phyloP scores from a whole-genome alignment of 768 basidiomycete genomes.

The Chlorophyllum brunneum region DNA sequence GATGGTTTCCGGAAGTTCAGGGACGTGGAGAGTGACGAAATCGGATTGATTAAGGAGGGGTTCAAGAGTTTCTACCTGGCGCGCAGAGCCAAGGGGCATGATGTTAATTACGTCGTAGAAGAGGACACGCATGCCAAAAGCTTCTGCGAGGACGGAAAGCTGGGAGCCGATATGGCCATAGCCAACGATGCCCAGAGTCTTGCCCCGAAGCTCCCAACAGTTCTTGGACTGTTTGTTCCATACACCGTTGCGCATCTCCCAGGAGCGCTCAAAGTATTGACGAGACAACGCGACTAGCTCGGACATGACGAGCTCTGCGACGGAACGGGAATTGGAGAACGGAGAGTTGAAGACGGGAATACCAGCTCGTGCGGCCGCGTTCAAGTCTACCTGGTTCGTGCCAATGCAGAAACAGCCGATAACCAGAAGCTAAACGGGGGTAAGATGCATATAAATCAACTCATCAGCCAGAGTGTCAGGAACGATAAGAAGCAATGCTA shows the following conservation, averaged over 20 bases:
- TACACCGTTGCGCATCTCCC: constrained; percentile 82
- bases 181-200: constrained; percentile 96
- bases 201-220: constrained; percentile 98
- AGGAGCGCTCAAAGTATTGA: constrained; percentile 85
- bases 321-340: constrained; percentile 97
- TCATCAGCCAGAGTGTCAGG: background rate
- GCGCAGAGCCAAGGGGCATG: constrained; percentile 95
- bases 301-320: constrained; percentile 94
- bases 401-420: constrained; percentile 99
- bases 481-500: constrained; percentile 20
- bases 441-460: background rate
- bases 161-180: constrained; percentile 99
- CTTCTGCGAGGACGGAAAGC: constrained; percentile 93
- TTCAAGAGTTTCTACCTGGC: constrained; percentile 78
- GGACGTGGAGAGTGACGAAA: constrained; percentile 95
- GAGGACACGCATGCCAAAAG: constrained; percentile 92
- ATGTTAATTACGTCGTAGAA: constrained; percentile 95
- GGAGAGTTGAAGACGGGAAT: constrained; percentile 99
- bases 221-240: constrained; percentile 99
- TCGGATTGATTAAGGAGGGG: constrained; percentile 77
- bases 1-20: constrained; percentile 92
- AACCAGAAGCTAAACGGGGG: constrained; percentile 87
- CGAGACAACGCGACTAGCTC: constrained; percentile 94
- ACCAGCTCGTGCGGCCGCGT: constrained; percentile 77
- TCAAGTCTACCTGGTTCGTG: constrained; percentile 94